phyloP scores from a whole-genome alignment of 352 stramenopile genomes.

The Globisporangium emineosum region DNA sequence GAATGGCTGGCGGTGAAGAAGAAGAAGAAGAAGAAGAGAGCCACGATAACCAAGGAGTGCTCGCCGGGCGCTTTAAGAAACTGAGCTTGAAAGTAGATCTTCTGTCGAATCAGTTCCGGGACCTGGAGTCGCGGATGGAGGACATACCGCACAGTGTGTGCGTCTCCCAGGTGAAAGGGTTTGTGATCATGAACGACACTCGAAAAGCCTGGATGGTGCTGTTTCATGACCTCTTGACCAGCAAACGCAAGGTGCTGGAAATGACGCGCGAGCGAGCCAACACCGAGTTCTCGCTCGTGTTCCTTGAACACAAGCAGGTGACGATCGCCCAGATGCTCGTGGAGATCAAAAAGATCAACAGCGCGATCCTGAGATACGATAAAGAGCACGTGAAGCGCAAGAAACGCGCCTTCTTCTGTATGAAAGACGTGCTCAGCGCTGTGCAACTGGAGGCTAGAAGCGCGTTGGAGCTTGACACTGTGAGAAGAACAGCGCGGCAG shows the following conservation, averaged over 20 bases:
- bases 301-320: slow-evolving; percentile 14
- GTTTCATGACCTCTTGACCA: slow-evolving; percentile 25
- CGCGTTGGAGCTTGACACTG: slow-evolving; percentile 10
- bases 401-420: slow-evolving; percentile 25
- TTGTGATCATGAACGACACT: slow-evolving; percentile 39
- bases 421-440: slow-evolving; percentile 25
- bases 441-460: slow-evolving; percentile 25
- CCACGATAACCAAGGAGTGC: slow-evolving; percentile 2
- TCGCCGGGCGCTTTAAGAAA: slow-evolving; percentile 22
- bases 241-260: slow-evolving; percentile 20
- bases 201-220: slow-evolving; percentile 28
- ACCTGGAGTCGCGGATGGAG: slow-evolving; percentile 28
- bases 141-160: slow-evolving; percentile 27
- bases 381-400: slow-evolving; percentile 34
- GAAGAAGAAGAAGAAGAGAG: background rate
- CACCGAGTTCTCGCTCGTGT: slow-evolving; percentile 15
- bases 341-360: slow-evolving; percentile 25
- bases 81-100: slow-evolving; percentile 26
- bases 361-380: slow-evolving; percentile 22
- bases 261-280: slow-evolving; percentile 12
- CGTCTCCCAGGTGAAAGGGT: slow-evolving; percentile 29
- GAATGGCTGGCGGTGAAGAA: background rate
- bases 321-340: slow-evolving; percentile 10
- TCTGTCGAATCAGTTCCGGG: slow-evolving; percentile 18
- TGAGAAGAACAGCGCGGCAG: slow-evolving; percentile 13